These are phyloP conservation scores for Trichocladium uniseriatum DNA, from an alignment of 495 filamentous ascomycete species.

Conservation along the genomic window DNA sequence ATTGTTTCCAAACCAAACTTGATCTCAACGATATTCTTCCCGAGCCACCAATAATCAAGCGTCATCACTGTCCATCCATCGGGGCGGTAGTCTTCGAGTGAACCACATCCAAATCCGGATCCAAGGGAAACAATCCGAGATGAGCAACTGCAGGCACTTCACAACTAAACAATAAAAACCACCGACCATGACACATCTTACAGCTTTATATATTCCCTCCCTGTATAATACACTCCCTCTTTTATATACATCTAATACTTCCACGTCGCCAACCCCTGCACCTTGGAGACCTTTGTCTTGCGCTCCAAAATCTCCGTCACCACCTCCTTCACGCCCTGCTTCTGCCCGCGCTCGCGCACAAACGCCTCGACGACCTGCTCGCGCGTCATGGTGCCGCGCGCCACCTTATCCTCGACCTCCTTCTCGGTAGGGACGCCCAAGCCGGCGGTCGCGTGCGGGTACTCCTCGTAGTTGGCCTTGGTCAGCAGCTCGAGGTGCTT, in stretches of 20 bases:
- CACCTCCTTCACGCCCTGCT: conserved; percentile 48
- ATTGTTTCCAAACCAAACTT: no score
- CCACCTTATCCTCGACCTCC: conserved; percentile 53
- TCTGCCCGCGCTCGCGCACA: conserved; percentile 32
- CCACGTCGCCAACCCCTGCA: conserved; percentile 33
- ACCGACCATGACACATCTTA: no score
- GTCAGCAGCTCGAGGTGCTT: conserved; percentile 44
- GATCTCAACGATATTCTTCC: no score
- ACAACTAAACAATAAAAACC: no score
- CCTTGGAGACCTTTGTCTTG: conserved; percentile 31
- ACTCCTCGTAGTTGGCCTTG: conserved; percentile 47
- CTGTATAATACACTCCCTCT: background rate
- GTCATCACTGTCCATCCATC: no score
- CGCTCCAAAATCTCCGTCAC: conserved; percentile 49
- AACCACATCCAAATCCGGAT: no score
- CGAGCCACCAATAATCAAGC: no score
- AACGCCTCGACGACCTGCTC: conserved; percentile 43
- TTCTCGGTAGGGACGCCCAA: conserved; percentile 64
- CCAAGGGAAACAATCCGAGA: no score
- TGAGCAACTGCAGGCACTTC: no score
- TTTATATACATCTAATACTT: conserved; percentile 5
- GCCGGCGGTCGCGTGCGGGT: conserved; percentile 54
- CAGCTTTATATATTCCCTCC: no score
- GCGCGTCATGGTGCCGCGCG: conserved; percentile 23
- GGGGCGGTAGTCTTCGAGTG: no score